These are phyloP conservation scores for Piromyces finnis DNA, from an alignment of 192 early-diverging fungal genomes.

Conservation along the genomic window DNA sequence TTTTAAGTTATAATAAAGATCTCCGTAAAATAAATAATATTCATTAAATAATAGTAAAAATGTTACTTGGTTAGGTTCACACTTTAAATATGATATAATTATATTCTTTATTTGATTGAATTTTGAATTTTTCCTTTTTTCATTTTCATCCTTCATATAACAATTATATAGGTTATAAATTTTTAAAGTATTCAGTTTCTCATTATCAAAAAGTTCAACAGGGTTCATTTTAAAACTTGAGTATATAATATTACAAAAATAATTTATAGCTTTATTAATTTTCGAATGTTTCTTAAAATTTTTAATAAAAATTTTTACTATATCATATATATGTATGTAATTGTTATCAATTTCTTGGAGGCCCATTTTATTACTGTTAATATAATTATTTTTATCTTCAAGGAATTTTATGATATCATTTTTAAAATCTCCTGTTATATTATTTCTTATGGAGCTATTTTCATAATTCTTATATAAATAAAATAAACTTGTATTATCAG, in stretches of 20 bases:
- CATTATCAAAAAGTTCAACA: not conserved
- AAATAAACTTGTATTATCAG: no score
- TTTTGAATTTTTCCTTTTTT: not conserved
- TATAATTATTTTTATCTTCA: no score
- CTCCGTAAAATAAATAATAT: not conserved
- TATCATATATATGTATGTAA: not conserved
- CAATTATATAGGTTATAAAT: not conserved
- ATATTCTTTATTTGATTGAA: not conserved
- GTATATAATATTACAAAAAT: not conserved
- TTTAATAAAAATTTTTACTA: not conserved
- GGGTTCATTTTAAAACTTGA: not conserved
- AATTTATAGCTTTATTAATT: not conserved
- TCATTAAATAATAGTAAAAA: not conserved
- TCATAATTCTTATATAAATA: no score
- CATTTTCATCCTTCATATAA: not conserved
- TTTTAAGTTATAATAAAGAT: not conserved
- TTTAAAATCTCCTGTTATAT: no score
- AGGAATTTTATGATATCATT: no score
- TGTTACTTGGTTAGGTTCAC: not conserved
- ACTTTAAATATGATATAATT: not conserved
- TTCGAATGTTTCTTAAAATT: not conserved
- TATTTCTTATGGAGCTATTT: no score
- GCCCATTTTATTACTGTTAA: no score
- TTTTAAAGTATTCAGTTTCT: not conserved
- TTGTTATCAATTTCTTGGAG: not conserved